Percentiles rank a stretch among this genome's conserved stretches.
Conservation (phyloP, 345 rosid species). For the Capsella bursapastoris region DNA sequence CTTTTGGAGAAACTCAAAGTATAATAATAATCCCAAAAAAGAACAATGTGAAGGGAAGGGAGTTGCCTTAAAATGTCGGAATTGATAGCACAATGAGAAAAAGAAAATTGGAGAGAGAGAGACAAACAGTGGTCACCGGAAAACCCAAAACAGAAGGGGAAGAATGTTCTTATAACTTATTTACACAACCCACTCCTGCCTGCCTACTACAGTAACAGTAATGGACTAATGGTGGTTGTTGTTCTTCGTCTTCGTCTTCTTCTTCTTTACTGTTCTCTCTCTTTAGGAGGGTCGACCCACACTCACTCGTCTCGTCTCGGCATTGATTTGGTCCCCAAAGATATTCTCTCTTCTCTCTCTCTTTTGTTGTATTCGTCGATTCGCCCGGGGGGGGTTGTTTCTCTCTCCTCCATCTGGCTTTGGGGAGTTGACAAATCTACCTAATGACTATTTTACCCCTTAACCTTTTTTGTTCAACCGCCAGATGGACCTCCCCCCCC, state of each 20-base stretch:
- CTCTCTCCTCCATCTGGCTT: too few relatives aligned
- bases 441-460: not conserved
- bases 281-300: not conserved
- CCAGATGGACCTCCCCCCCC: too few relatives aligned
- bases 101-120: not conserved
- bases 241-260: not conserved
- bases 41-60: too few relatives aligned
- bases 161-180: not conserved
- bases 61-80: too few relatives aligned
- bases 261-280: not conserved
- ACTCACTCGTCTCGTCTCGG: not conserved
- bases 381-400: too few relatives aligned
- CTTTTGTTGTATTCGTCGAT: too few relatives aligned
- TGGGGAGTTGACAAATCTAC: not conserved
- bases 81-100: not conserved
- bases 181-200: not conserved
- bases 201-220: not conserved
- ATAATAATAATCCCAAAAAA: too few relatives aligned
- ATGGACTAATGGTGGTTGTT: not conserved
- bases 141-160: not conserved
- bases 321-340: constrained; percentile 38
- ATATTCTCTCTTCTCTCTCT: not conserved
- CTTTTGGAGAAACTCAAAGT: too few relatives aligned
- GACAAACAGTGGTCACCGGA: not conserved
- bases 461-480: too few relatives aligned